Evolutionary conservation across 352 stramenopile genomes (phyloP).

Genomic region (Pythium apleroticum): DNA sequence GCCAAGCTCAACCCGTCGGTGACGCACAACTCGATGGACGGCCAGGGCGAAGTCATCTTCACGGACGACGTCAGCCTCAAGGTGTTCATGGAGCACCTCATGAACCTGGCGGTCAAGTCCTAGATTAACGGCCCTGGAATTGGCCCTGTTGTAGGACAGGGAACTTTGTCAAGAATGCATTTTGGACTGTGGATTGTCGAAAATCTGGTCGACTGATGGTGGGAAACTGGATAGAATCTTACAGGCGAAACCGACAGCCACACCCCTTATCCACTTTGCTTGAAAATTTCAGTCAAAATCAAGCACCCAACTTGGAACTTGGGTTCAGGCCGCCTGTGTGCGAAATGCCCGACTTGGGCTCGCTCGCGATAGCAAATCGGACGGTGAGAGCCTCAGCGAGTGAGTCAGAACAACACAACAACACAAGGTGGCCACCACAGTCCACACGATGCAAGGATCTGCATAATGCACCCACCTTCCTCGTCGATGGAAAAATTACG

Average conservation of each 20-base stretch:
- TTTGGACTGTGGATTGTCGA: background rate
- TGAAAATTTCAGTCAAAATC: conserved; percentile 2
- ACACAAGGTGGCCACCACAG: background rate
- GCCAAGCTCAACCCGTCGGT: conserved; percentile 99
- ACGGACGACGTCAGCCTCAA: conserved; percentile 99
- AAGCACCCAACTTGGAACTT: conserved; percentile 1
- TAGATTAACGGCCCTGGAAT: conserved; percentile 28
- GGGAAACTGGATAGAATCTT: background rate
- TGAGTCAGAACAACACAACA: background rate
- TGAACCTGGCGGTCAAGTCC: conserved; percentile 88
- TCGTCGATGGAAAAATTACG: conserved; percentile 2
- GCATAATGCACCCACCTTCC: background rate
- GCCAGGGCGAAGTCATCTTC: conserved; percentile 96
- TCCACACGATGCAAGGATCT: background rate
- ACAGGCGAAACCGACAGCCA: background rate
- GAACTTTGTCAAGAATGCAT: conserved; percentile 3
- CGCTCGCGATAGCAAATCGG: too few relatives aligned
- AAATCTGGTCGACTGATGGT: background rate
- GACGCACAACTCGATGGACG: conserved; percentile 96
- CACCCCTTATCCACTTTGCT: conserved; percentile 3
- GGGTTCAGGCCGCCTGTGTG: background rate
- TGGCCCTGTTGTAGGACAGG: background rate
- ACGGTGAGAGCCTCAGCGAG: background rate
- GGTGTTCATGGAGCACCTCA: conserved; percentile 99
- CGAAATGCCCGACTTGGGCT: background rate